Evolutionary conservation across 2,329 filamentous ascomycete species (phyloP).

Genomic region (Pseudogymnoascus sp.): DNA sequence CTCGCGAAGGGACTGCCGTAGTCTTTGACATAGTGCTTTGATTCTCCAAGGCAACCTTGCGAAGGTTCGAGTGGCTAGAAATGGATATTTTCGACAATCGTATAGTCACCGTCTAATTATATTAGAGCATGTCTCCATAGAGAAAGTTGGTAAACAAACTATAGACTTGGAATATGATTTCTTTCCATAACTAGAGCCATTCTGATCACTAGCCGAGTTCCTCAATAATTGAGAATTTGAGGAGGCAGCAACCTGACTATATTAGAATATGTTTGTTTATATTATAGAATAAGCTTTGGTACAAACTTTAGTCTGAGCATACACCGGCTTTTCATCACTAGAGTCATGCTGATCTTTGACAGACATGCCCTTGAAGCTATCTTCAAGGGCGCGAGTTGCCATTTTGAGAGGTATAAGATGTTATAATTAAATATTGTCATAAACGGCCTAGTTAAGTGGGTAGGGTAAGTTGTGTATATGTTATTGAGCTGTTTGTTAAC

Average conservation of each 20-base stretch:
- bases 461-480: neutral
- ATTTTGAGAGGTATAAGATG: neutral
- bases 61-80: neutral
- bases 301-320: too few species aligned
- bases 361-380: too few species aligned
- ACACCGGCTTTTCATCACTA: too few species aligned
- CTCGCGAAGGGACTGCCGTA: conserved; percentile 57
- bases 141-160: neutral
- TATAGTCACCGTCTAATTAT: neutral
- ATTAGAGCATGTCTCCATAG: neutral
- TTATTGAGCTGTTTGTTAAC: neutral
- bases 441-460: neutral
- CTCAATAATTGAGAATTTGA: neutral
- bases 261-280: neutral
- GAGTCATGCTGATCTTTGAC: too few species aligned
- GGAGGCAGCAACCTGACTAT: neutral
- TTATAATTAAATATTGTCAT: neutral
- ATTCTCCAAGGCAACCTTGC: neutral
- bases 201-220: neutral
- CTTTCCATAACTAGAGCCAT: neutral
- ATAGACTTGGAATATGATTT: neutral
- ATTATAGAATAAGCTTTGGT: neutral
- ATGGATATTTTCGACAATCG: neutral
- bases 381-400: neutral
- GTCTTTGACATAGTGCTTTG: conserved; percentile 42